A percentile compares a stretch with the other conserved stretches of the same genome.
These are phyloP conservation scores for Periconia sp. DNA, from an alignment of 2,329 filamentous ascomycete genomes.

Conservation along the genomic window DNA sequence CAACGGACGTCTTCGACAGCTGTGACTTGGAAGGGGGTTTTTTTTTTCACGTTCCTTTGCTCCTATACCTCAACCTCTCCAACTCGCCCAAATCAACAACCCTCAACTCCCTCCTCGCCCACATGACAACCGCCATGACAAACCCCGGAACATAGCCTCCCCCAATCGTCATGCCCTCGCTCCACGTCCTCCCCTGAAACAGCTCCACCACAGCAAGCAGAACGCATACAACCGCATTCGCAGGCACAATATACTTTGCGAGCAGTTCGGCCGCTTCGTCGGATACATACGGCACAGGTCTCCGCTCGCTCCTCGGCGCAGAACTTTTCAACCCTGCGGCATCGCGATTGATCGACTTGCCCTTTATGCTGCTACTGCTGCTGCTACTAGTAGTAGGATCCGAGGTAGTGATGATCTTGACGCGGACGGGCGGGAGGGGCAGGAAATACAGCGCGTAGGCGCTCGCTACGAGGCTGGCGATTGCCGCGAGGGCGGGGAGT, in stretches of 20 bases:
- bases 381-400: constrained; percentile 1
- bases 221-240: constrained; percentile 65
- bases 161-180: constrained; percentile 37
- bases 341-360: constrained; percentile 18
- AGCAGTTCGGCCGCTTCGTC: constrained; percentile 54
- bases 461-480: constrained; percentile 69
- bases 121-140: constrained; percentile 66
- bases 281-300: constrained; percentile 29
- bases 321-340: constrained; percentile 4
- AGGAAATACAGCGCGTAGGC: constrained; percentile 66
- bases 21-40: too few species aligned
- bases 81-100: constrained; percentile 73
- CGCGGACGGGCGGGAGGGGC: constrained; percentile 58
- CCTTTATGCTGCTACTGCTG: constrained; percentile 10
- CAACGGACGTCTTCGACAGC: background rate
- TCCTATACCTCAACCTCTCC: constrained; percentile 66
- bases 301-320: constrained; percentile 8
- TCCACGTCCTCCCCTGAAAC: constrained; percentile 28
- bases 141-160: constrained; percentile 52
- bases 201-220: constrained; percentile 53
- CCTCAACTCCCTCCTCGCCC: constrained; percentile 70
- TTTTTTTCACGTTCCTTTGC: constrained; percentile 61
- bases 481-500: constrained; percentile 61
- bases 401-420: constrained; percentile 16
- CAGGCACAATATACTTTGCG: constrained; percentile 62